phyloP scores from a whole-genome alignment of 371 early-diverging fungal genomes.

The Mucor ambiguus region DNA sequence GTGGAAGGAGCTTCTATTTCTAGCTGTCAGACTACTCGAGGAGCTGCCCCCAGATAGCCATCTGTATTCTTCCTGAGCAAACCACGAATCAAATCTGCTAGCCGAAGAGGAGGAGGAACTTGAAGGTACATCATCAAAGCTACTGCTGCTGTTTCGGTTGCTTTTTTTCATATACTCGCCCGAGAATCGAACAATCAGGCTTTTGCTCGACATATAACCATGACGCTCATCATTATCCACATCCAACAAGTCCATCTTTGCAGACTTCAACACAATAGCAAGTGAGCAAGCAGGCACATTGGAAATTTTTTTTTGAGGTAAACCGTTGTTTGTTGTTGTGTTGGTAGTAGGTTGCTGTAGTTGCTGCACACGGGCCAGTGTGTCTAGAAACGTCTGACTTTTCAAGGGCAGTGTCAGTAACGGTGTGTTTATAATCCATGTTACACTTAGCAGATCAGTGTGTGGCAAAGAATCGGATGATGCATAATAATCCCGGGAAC shows the following conservation, averaged over 20 bases:
- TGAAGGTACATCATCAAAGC: conserved; percentile 7
- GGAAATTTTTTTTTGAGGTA: conserved; percentile 3
- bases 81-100: conserved; percentile 12
- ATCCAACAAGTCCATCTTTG: neutral
- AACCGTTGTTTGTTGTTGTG: neutral
- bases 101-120: conserved; percentile 3
- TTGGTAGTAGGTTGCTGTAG: neutral
- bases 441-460: conserved; percentile 4
- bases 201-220: neutral
- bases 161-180: conserved; percentile 16
- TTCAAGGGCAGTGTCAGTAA: neutral
- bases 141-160: neutral
- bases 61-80: conserved; percentile 27
- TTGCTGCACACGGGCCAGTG: neutral
- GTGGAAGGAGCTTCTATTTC: neutral
- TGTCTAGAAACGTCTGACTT: neutral
- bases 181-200: conserved; percentile 13
- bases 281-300: conserved; percentile 7
- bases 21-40: neutral
- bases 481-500: neutral
- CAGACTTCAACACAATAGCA: conserved; percentile 5
- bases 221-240: neutral
- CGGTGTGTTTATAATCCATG: conserved; percentile 10
- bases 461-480: conserved; percentile 5
- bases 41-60: conserved; percentile 11